Evolutionary conservation across 2,329 filamentous ascomycete species (phyloP).

Genomic region (Verticillium longisporum): DNA sequence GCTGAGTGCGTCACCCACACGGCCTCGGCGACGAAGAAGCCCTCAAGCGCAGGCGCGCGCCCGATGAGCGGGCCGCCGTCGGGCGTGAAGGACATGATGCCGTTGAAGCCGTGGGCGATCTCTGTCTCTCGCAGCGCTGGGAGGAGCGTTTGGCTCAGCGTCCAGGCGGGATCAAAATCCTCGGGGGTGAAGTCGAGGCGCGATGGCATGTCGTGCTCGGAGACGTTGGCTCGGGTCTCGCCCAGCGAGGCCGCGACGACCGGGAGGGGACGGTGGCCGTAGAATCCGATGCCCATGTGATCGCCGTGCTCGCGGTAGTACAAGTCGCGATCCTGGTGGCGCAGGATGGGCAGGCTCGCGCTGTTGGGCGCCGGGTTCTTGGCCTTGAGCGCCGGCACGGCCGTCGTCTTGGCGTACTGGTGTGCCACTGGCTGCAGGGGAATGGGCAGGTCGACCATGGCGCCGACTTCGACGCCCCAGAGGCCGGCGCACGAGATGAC

Average conservation of each 20-base stretch:
- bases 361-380: slow-evolving; percentile 33
- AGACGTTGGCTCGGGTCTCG: slow-evolving; percentile 42
- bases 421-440: slow-evolving; percentile 56
- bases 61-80: slow-evolving; percentile 56
- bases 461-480: slow-evolving; percentile 59
- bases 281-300: slow-evolving; percentile 56
- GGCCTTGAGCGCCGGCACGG: slow-evolving; percentile 34
- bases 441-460: slow-evolving; percentile 50
- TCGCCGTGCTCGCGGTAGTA: slow-evolving; percentile 61
- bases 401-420: slow-evolving; percentile 56
- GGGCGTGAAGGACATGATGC: slow-evolving; percentile 60
- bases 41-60: slow-evolving; percentile 48
- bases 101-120: slow-evolving; percentile 57
- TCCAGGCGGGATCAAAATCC: slow-evolving; percentile 56
- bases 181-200: slow-evolving; percentile 51
- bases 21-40: slow-evolving; percentile 58
- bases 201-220: slow-evolving; percentile 57
- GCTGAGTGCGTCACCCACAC: slow-evolving; percentile 63
- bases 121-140: slow-evolving; percentile 42
- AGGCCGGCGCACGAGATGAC: slow-evolving; percentile 58
- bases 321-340: slow-evolving; percentile 56
- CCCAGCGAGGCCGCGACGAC: slow-evolving; percentile 48
- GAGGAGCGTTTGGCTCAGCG: slow-evolving; percentile 45
- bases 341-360: slow-evolving; percentile 49
- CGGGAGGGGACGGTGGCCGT: slow-evolving; percentile 56